Evolutionary conservation across 176 grass and related monocot genomes (phyloP).

Genomic region (Urochloa ruziziensis): DNA sequence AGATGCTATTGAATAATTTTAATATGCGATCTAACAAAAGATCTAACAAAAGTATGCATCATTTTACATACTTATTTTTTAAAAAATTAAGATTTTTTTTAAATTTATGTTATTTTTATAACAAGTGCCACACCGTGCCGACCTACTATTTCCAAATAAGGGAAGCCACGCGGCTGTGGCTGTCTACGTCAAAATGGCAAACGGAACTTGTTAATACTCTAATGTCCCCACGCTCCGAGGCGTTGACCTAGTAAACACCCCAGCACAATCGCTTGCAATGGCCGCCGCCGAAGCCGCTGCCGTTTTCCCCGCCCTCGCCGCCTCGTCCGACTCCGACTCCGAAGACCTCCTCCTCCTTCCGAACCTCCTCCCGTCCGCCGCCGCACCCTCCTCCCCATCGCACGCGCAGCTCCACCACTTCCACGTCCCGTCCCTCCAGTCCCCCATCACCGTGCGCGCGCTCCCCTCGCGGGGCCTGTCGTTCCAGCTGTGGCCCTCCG

Average conservation of each 20-base stretch:
- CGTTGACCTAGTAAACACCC: background rate
- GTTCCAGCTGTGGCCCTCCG: constrained; percentile 96
- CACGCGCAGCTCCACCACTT: constrained; percentile 43
- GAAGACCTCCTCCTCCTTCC: constrained; percentile 41
- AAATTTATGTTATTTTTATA: too few relatives aligned
- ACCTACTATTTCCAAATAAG: too few relatives aligned
- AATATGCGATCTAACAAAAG: too few relatives aligned
- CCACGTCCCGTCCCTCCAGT: constrained; percentile 47
- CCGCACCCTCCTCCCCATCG: background rate
- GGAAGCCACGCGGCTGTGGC: too few relatives aligned
- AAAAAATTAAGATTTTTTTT: too few relatives aligned
- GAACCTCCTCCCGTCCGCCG: constrained; percentile 29
- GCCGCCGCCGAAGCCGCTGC: background rate
- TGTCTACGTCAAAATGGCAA: background rate
- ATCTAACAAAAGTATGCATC: too few relatives aligned
- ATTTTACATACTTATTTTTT: too few relatives aligned
- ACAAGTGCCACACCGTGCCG: too few relatives aligned
- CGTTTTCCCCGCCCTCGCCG: background rate
- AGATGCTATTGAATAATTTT: too few relatives aligned
- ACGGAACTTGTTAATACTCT: too few relatives aligned
- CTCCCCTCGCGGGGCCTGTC: constrained; percentile 75
- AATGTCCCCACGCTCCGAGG: too few relatives aligned
- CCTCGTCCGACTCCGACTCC: constrained; percentile 27
- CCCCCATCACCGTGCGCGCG: constrained; percentile 56
- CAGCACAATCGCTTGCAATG: background rate